Conservation (phyloP, 2,329 filamentous ascomycete species). For the Sporothrix phasma region DNA sequence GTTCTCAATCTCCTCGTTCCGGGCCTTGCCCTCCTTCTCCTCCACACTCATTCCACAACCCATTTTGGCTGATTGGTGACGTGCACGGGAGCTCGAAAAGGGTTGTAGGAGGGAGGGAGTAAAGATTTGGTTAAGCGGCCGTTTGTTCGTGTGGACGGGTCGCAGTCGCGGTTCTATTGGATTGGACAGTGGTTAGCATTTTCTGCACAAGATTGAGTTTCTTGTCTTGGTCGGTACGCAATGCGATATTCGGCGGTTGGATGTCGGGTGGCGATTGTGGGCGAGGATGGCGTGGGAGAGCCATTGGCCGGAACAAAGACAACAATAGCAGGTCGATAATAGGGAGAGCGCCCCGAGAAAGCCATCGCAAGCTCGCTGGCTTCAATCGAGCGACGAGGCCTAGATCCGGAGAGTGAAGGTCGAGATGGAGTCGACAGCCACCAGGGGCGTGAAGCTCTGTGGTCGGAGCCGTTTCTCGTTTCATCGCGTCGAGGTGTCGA, state of each 20-base stretch:
- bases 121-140: background rate
- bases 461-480: background rate
- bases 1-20: conserved; percentile 99
- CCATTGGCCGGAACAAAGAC: background rate
- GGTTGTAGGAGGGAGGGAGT: background rate
- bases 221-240: background rate
- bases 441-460: background rate
- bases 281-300: background rate
- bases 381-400: background rate
- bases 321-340: background rate
- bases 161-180: background rate
- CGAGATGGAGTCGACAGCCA: background rate
- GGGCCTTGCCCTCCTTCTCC: conserved; percentile 99
- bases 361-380: background rate
- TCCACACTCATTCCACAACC: conserved; percentile 99
- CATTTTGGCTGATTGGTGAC: conserved; percentile 56
- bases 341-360: background rate
- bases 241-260: background rate
- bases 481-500: background rate
- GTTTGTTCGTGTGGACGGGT: background rate
- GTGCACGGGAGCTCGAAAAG: background rate
- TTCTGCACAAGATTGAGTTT: background rate
- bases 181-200: background rate
- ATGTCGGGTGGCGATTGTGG: background rate
- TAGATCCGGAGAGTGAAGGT: background rate